phyloP scores from a whole-genome alignment of 495 filamentous ascomycete genomes.

The Tuber brumale region DNA sequence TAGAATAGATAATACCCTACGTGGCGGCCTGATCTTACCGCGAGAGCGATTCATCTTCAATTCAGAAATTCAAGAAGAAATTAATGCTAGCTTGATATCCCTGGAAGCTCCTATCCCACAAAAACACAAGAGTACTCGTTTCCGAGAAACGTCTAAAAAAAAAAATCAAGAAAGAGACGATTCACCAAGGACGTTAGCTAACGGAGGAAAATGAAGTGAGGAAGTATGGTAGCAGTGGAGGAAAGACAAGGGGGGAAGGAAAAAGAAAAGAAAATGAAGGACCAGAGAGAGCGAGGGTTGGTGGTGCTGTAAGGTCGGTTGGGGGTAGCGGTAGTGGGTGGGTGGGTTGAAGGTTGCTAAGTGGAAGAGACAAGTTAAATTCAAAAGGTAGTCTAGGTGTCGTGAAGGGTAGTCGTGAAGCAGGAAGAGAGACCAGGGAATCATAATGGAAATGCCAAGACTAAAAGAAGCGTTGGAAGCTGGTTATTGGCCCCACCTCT shows the following conservation, averaged over 20 bases:
- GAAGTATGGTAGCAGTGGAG: neutral
- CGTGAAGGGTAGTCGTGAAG: neutral
- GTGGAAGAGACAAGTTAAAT: neutral
- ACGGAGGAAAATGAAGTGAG: neutral
- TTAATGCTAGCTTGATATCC: neutral
- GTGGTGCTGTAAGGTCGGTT: neutral
- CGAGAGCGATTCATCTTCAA: conserved; percentile 39
- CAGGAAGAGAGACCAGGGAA: neutral
- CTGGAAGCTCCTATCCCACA: neutral
- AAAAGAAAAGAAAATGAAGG: neutral
- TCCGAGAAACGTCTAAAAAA: neutral
- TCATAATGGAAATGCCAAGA: neutral
- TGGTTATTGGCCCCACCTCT: neutral
- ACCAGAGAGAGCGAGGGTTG: neutral
- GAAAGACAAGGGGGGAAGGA: neutral
- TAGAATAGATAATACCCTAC: conserved; percentile 53
- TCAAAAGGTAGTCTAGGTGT: neutral
- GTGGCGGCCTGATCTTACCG: conserved; percentile 65
- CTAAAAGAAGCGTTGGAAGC: neutral
- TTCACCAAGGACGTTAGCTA: neutral
- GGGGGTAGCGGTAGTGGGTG: neutral
- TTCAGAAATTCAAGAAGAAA: neutral
- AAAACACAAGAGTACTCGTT: neutral
- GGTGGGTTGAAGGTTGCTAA: neutral
- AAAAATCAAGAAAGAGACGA: neutral